Percentiles rank a stretch among this genome's conserved stretches.
phyloP scores from a whole-genome alignment of 2,329 filamentous ascomycete genomes.

The Colletotrichum paranaense region DNA sequence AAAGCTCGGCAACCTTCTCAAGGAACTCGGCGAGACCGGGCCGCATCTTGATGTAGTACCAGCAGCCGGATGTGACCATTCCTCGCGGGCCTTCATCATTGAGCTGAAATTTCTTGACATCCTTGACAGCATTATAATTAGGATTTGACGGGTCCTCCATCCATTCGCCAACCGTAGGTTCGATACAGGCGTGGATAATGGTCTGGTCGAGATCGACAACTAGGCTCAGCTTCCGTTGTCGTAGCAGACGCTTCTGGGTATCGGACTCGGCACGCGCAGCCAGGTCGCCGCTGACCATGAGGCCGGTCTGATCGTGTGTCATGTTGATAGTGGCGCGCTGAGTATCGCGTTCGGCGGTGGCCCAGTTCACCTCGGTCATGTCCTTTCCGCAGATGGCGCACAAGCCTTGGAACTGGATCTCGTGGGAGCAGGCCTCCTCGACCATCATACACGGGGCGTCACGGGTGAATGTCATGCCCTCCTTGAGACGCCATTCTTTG shows the following conservation, averaged over 20 bases:
- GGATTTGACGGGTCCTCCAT: conserved; percentile 88
- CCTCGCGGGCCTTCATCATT: conserved; percentile 84
- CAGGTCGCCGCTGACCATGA: conserved; percentile 86
- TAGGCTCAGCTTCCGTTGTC: conserved; percentile 85
- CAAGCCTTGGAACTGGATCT: conserved; percentile 89
- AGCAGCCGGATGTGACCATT: conserved; percentile 74
- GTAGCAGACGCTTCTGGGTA: conserved; percentile 83
- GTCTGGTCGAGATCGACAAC: conserved; percentile 99
- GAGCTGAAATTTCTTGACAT: conserved; percentile 89
- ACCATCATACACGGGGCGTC: conserved; percentile 77
- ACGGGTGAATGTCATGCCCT: conserved; percentile 71
- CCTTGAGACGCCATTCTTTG: conserved; percentile 78
- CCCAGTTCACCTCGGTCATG: conserved; percentile 92
- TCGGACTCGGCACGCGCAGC: conserved; percentile 87
- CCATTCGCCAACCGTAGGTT: conserved; percentile 97
- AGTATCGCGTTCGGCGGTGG: conserved; percentile 81
- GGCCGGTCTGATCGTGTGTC: conserved; percentile 88
- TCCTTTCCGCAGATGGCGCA: conserved; percentile 95
- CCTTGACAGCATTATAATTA: conserved; percentile 90
- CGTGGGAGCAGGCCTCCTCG: conserved; percentile 91
- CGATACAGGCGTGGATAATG: conserved; percentile 97
- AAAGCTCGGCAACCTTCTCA: conserved; percentile 79
- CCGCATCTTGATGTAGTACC: conserved; percentile 98
- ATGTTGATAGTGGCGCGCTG: conserved; percentile 93
- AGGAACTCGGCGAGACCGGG: conserved; percentile 88